Evolutionary conservation across 2,329 filamentous ascomycete species (phyloP).

Genomic region (Septoria petroselini): DNA sequence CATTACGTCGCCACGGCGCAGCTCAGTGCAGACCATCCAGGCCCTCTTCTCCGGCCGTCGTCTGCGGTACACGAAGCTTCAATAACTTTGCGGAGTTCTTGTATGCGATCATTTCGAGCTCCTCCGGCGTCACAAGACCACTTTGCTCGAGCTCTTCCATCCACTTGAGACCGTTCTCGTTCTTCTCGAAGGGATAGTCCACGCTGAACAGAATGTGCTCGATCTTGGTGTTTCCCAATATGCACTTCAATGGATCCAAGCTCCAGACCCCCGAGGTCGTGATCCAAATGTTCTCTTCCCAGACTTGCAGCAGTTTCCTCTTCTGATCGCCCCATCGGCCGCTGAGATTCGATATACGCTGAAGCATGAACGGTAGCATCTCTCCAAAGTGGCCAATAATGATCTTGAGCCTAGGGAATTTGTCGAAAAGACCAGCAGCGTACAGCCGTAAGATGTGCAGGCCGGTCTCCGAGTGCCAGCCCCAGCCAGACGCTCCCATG

Average conservation of each 20-base stretch:
- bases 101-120: conserved; percentile 51
- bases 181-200: conserved; percentile 57
- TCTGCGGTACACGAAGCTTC: conserved; percentile 32
- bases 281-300: conserved; percentile 56
- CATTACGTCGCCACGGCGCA: neutral
- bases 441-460: conserved; percentile 52
- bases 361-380: conserved; percentile 57
- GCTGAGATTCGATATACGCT: conserved; percentile 43
- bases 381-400: conserved; percentile 58
- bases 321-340: conserved; percentile 38
- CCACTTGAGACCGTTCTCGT: conserved; percentile 51
- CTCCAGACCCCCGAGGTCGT: conserved; percentile 58
- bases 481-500: conserved; percentile 47
- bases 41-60: conserved; percentile 12
- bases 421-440: conserved; percentile 55
- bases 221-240: conserved; percentile 39
- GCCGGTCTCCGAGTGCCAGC: conserved; percentile 53
- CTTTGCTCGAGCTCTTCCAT: conserved; percentile 51
- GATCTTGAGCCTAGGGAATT: conserved; percentile 53
- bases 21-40: conserved; percentile 4
- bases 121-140: conserved; percentile 50
- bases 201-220: conserved; percentile 57
- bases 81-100: conserved; percentile 53
- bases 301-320: conserved; percentile 42
- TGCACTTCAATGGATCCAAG: conserved; percentile 49